Conservation (phyloP, 495 filamentous ascomycete species). For the Aspergillus conjunctus region DNA sequence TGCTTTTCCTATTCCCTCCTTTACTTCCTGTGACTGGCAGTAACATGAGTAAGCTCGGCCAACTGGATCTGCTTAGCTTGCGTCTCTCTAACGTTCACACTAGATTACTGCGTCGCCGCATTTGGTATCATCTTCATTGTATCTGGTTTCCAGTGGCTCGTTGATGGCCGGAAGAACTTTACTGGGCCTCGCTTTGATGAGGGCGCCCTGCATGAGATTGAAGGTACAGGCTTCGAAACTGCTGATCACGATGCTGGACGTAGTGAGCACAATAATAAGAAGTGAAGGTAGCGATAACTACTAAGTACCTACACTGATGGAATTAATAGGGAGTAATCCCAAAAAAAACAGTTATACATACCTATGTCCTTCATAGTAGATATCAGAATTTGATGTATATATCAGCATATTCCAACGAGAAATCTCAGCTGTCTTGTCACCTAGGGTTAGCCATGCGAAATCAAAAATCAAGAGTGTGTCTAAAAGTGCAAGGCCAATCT, state of each 20-base stretch:
- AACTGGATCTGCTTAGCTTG: no score
- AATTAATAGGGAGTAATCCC: neutral
- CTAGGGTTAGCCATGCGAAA: no score
- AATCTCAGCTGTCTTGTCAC: neutral
- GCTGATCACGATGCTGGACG: conserved; percentile 15
- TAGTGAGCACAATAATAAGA: conserved; percentile 8
- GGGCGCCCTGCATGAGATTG: conserved; percentile 41
- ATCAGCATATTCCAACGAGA: neutral
- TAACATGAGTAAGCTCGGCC: conserved; percentile 65
- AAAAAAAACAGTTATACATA: no score
- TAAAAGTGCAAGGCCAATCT: no score
- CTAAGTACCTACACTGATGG: neutral
- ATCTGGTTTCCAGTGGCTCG: conserved; percentile 65
- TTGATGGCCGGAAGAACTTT: conserved; percentile 75
- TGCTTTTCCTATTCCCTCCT: conserved; percentile 78
- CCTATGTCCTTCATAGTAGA: neutral
- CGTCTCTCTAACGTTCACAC: no score
- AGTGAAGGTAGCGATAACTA: neutral
- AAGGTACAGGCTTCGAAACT: conserved; percentile 13
- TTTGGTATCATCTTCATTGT: conserved; percentile 70
- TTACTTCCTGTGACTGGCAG: conserved; percentile 62
- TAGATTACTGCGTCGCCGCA: conserved; percentile 70
- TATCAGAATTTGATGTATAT: neutral
- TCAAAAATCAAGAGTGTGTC: no score
- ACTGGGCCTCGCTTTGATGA: conserved; percentile 60